Percentiles rank a stretch among this genome's conserved stretches.
These are phyloP conservation scores for Pugionium dolabratum DNA, from an alignment of 345 rosid species.

Conservation along the genomic window DNA sequence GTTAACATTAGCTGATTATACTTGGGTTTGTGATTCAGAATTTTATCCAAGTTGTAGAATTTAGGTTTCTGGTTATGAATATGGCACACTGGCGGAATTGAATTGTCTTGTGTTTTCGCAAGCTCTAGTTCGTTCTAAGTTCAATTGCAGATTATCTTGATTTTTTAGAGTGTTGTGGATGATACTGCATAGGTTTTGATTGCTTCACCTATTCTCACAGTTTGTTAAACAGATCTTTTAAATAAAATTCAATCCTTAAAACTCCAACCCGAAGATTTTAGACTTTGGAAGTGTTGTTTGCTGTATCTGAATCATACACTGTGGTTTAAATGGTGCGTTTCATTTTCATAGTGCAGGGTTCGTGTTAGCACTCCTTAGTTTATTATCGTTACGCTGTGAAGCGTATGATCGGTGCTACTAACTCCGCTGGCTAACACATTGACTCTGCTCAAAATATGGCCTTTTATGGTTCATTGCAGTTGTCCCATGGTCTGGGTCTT, in stretches of 20 bases:
- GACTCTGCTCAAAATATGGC: slow-evolving; percentile 47
- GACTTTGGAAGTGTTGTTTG: too few species aligned
- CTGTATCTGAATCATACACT: too few species aligned
- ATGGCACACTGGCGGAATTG: background rate
- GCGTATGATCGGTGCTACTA: slow-evolving; percentile 42
- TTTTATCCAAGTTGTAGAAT: background rate
- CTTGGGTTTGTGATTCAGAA: slow-evolving; percentile 13
- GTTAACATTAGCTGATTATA: background rate
- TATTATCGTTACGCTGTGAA: background rate
- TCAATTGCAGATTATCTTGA: background rate
- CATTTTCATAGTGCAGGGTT: slow-evolving; percentile 28
- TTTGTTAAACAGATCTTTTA: background rate
- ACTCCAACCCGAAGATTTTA: too few species aligned
- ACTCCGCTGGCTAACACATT: slow-evolving; percentile 24
- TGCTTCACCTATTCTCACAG: background rate
- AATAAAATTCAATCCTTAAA: too few species aligned
- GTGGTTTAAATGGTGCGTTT: slow-evolving; percentile 17
- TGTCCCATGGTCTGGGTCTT: slow-evolving; percentile 65
- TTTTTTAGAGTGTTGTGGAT: slow-evolving; percentile 2
- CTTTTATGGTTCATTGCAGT: slow-evolving; percentile 63
- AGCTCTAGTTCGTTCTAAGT: slow-evolving; percentile 4
- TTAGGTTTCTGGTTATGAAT: background rate
- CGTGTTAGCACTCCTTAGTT: slow-evolving; percentile 9
- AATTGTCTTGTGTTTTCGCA: background rate
- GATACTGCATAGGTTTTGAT: slow-evolving; percentile 2